Conservation (phyloP, 345 rosid species). For the Aethionema arabicum region DNA sequence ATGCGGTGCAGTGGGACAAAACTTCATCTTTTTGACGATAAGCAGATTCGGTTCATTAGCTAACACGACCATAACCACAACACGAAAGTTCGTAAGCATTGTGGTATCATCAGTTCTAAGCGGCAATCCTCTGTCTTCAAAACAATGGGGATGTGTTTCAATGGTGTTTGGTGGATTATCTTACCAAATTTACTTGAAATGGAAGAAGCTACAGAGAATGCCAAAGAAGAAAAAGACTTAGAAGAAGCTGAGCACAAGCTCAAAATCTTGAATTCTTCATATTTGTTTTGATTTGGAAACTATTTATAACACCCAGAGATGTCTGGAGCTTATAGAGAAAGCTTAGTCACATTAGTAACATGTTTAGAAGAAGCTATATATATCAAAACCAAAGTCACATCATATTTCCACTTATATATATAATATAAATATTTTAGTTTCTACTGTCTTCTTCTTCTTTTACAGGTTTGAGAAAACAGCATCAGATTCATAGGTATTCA, state of each 20-base stretch:
- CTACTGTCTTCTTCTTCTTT: constrained; percentile 11
- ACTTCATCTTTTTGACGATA: constrained; percentile 92
- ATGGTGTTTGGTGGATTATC: constrained; percentile 98
- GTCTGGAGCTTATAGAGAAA: constrained; percentile 23
- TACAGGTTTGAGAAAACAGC: constrained; percentile 12
- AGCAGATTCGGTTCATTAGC: constrained; percentile 95
- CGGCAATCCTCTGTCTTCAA: constrained; percentile 81
- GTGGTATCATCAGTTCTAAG: constrained; percentile 85
- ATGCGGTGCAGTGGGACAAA: constrained; percentile 96
- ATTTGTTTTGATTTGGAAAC: constrained; percentile 23
- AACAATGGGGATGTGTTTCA: constrained; percentile 91
- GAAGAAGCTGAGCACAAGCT: constrained; percentile 23
- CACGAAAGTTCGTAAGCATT: constrained; percentile 93
- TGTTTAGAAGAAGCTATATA: constrained; percentile 28
- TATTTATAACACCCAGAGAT: constrained; percentile 12
- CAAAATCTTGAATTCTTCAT: constrained; percentile 12
- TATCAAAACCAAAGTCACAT: constrained; percentile 25
- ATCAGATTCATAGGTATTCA: constrained; percentile 28
- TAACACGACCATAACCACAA: constrained; percentile 94
- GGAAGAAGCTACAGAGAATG: constrained; percentile 81
- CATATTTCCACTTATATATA: constrained; percentile 32
- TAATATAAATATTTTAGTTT: constrained; percentile 15
- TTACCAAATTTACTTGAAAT: constrained; percentile 90
- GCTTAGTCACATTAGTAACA: constrained; percentile 26
- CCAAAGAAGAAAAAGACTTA: constrained; percentile 76